These are phyloP conservation scores for Cercospora nicotianae DNA, from an alignment of 2,329 filamentous ascomycete species.

Conservation along the genomic window DNA sequence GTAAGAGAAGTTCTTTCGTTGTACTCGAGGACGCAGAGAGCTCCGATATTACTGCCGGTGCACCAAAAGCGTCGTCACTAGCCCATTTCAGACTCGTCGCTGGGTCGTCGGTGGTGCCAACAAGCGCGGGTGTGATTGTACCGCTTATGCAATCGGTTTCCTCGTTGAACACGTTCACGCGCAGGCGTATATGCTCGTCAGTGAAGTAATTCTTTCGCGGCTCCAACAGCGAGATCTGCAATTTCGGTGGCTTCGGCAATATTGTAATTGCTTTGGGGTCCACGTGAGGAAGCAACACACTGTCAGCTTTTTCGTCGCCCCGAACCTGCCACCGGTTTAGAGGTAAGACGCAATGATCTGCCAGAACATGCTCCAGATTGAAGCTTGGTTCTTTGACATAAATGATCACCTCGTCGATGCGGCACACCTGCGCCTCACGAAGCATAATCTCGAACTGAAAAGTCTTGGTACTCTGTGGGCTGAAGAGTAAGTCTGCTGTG, in stretches of 20 bases:
- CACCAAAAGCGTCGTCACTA: slow-evolving; percentile 32
- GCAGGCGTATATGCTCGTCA: slow-evolving; percentile 70
- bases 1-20: slow-evolving; percentile 31
- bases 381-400: slow-evolving; percentile 66
- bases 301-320: slow-evolving; percentile 20
- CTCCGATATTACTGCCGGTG: slow-evolving; percentile 14
- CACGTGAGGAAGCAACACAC: slow-evolving; percentile 38
- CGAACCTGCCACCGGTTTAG: slow-evolving; percentile 20
- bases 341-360: slow-evolving; percentile 24
- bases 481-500: slow-evolving; percentile 19
- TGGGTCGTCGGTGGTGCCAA: slow-evolving; percentile 16
- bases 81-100: slow-evolving; percentile 30
- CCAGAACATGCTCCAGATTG: slow-evolving; percentile 65
- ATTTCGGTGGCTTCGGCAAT: slow-evolving; percentile 85
- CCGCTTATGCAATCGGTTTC: slow-evolving; percentile 78
- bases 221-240: slow-evolving; percentile 69
- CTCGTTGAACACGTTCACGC: slow-evolving; percentile 72
- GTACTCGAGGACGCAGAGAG: slow-evolving; percentile 19
- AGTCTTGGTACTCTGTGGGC: slow-evolving; percentile 42
- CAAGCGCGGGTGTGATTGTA: slow-evolving; percentile 60
- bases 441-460: slow-evolving; percentile 72
- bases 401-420: slow-evolving; percentile 64
- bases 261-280: slow-evolving; percentile 65
- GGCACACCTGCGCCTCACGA: slow-evolving; percentile 77
- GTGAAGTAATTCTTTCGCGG: slow-evolving; percentile 76